A percentile compares a stretch with the other conserved stretches of the same genome.
phyloP scores from a whole-genome alignment of 2,329 filamentous ascomycete genomes.

The Curvularia verruculosa region DNA sequence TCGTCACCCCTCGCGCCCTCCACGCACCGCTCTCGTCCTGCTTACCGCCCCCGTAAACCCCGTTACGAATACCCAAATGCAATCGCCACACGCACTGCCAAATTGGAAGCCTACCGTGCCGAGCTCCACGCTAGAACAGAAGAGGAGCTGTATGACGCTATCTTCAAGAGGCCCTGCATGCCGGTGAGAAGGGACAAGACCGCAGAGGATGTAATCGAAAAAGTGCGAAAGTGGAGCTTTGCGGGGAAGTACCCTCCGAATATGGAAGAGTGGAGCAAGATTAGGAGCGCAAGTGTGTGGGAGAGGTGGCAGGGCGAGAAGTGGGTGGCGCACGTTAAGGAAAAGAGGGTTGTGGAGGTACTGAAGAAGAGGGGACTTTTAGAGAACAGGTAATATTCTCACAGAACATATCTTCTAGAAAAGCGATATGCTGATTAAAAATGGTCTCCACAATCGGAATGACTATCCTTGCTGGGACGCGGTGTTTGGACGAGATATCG shows the following conservation, averaged over 20 bases:
- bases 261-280: neutral
- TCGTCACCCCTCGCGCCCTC: neutral
- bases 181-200: neutral
- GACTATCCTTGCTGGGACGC: neutral
- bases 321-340: slow-evolving; percentile 4
- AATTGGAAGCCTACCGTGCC: neutral
- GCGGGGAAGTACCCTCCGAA: slow-evolving; percentile 8
- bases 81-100: neutral
- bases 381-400: too few species aligned
- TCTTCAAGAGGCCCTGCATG: neutral
- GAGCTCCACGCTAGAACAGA: neutral
- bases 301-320: slow-evolving; percentile 15
- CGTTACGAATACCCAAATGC: slow-evolving; percentile 3
- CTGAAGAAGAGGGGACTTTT: slow-evolving; percentile 1
- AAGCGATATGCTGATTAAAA: too few species aligned
- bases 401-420: too few species aligned
- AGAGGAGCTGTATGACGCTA: neutral
- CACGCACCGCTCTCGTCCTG: neutral
- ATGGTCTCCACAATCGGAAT: neutral
- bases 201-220: neutral
- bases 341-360: neutral
- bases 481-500: too few species aligned
- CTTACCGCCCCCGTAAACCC: neutral
- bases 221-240: slow-evolving; percentile 10
- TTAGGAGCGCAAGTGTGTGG: slow-evolving; percentile 1